Evolutionary conservation across 164 flowering plant species (phyloP).

Genomic region (Annona squamosa): DNA sequence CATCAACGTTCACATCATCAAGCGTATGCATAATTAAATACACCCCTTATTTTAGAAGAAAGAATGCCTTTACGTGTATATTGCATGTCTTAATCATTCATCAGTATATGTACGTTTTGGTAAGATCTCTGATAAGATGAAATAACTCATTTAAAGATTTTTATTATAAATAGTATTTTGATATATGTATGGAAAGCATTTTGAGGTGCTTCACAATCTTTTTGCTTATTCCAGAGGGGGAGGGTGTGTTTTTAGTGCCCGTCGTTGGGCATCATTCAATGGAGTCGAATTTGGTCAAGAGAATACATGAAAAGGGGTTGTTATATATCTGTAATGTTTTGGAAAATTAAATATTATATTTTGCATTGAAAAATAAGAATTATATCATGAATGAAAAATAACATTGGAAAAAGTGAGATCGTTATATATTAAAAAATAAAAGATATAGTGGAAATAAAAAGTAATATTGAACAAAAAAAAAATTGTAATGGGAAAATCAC

Average conservation of each 20-base stretch:
- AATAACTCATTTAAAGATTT: neutral
- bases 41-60: neutral
- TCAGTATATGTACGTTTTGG: neutral
- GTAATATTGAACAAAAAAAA: neutral
- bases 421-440: neutral
- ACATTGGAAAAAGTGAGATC: neutral
- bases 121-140: neutral
- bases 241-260: neutral
- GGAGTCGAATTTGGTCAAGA: too few relatives aligned
- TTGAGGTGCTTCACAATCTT: neutral
- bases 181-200: neutral
- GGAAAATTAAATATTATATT: too few relatives aligned
- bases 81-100: neutral
- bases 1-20: neutral
- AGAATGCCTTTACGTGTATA: neutral
- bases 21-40: neutral
- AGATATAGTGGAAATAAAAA: neutral
- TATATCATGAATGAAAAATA: neutral
- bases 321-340: too few relatives aligned
- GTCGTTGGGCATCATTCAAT: too few relatives aligned
- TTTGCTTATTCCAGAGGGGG: neutral
- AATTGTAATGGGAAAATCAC: neutral
- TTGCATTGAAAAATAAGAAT: too few relatives aligned
- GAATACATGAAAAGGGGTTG: too few relatives aligned
- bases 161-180: neutral